Conservation (phyloP, 345 rosid species). For the Mercurialis annua region DNA sequence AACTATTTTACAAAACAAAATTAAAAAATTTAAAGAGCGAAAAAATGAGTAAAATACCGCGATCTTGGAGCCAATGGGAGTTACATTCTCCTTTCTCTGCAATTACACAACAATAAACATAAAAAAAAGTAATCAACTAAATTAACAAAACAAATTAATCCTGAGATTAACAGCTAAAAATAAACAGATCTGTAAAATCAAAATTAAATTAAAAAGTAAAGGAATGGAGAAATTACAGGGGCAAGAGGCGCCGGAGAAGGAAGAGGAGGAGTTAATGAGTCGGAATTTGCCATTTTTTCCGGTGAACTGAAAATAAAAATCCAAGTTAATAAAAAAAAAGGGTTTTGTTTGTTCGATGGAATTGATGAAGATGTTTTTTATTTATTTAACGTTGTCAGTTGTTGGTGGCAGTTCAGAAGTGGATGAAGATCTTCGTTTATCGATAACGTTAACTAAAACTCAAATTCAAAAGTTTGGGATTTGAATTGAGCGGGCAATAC, state of each 20-base stretch:
- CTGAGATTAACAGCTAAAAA: not conserved
- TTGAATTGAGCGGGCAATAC: no score
- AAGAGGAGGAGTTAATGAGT: constrained; percentile 42
- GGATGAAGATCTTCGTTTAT: no score
- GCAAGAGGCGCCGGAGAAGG: constrained; percentile 42
- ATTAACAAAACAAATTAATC: no score
- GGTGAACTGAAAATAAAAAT: not conserved
- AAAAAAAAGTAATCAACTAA: not conserved
- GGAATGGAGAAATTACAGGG: constrained; percentile 28
- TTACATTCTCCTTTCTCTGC: constrained; percentile 71
- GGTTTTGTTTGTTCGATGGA: not conserved
- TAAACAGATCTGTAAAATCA: not conserved
- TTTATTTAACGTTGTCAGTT: not conserved
- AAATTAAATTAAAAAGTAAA: not conserved
- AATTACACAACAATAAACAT: constrained; percentile 6
- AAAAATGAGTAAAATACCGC: constrained; percentile 32
- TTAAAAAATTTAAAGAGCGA: not conserved
- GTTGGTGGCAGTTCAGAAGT: no score
- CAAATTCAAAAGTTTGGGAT: no score
- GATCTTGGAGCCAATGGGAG: constrained; percentile 63
- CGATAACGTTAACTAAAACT: no score
- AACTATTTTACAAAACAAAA: not conserved
- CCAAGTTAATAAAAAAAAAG: not conserved
- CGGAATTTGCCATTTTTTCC: constrained; percentile 51
- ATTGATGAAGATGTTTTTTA: not conserved